Evolutionary conservation across 345 rosid species (phyloP).

Genomic region (Salix arbutifolia): DNA sequence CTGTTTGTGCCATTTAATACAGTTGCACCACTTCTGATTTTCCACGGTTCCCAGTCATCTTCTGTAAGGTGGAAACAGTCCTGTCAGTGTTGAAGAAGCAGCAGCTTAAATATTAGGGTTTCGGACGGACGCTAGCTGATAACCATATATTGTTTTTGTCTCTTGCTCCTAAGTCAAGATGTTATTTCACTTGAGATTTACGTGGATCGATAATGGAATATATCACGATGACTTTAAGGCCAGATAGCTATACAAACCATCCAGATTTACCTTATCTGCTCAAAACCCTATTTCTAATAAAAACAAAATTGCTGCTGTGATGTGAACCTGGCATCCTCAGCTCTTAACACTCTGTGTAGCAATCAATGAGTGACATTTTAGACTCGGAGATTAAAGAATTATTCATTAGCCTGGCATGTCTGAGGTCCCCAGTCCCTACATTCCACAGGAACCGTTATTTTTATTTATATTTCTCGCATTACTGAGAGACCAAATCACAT

Average conservation of each 20-base stretch:
- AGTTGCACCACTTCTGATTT: not conserved
- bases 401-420: not conserved
- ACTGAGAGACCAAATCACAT: too few relatives aligned
- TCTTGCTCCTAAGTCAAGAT: not conserved
- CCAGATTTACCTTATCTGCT: not conserved
- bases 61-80: not conserved
- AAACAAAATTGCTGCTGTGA: not conserved
- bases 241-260: not conserved
- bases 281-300: not conserved
- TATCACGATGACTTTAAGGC: too few relatives aligned
- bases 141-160: not conserved
- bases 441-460: not conserved
- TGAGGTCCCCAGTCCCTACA: not conserved
- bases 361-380: not conserved
- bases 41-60: not conserved
- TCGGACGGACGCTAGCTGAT: not conserved
- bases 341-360: not conserved
- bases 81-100: not conserved
- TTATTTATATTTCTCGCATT: not conserved
- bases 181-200: not conserved
- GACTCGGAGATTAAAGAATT: not conserved
- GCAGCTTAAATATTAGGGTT: not conserved
- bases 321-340: not conserved
- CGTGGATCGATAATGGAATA: not conserved
- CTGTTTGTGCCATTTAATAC: too few relatives aligned